Evolutionary conservation across 345 rosid species (phyloP).

Genomic region (Mercurialis annua): DNA sequence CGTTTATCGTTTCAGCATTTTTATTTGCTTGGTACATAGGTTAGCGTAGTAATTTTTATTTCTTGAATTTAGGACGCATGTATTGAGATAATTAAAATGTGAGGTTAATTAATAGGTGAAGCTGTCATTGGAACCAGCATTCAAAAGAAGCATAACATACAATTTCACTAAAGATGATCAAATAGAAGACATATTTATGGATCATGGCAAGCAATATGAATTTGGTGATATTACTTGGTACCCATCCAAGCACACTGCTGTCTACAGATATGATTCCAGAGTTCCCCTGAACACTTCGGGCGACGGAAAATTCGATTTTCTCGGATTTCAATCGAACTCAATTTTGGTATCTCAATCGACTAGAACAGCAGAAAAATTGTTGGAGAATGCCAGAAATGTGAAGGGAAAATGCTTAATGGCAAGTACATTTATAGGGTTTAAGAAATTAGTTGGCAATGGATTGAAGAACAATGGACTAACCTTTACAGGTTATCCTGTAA

Average conservation of each 20-base stretch:
- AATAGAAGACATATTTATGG: slow-evolving; percentile 50
- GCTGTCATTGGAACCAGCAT: slow-evolving; percentile 53
- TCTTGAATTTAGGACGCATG: not conserved
- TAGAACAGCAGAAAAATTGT: slow-evolving; percentile 59
- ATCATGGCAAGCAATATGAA: slow-evolving; percentile 61
- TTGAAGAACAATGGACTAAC: slow-evolving; percentile 55
- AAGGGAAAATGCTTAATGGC: slow-evolving; percentile 60
- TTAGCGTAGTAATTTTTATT: not conserved
- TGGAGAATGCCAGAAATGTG: slow-evolving; percentile 46
- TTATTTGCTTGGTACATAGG: no score
- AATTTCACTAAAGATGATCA: slow-evolving; percentile 59
- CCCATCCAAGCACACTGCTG: slow-evolving; percentile 66
- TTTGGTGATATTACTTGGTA: slow-evolving; percentile 91
- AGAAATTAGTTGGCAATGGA: slow-evolving; percentile 67
- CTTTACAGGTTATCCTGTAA: slow-evolving; percentile 77
- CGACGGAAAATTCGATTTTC: slow-evolving; percentile 60
- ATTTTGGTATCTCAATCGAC: slow-evolving; percentile 52
- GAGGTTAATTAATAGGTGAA: slow-evolving; percentile 45
- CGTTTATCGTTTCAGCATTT: no score
- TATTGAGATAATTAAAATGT: not conserved
- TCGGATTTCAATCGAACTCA: slow-evolving; percentile 67
- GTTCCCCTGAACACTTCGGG: slow-evolving; percentile 49
- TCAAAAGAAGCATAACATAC: slow-evolving; percentile 71
- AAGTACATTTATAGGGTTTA: slow-evolving; percentile 41
- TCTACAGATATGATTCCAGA: slow-evolving; percentile 67